phyloP scores from a whole-genome alignment of 1,284 basidiomycete species.

The Ustilago sp. region DNA sequence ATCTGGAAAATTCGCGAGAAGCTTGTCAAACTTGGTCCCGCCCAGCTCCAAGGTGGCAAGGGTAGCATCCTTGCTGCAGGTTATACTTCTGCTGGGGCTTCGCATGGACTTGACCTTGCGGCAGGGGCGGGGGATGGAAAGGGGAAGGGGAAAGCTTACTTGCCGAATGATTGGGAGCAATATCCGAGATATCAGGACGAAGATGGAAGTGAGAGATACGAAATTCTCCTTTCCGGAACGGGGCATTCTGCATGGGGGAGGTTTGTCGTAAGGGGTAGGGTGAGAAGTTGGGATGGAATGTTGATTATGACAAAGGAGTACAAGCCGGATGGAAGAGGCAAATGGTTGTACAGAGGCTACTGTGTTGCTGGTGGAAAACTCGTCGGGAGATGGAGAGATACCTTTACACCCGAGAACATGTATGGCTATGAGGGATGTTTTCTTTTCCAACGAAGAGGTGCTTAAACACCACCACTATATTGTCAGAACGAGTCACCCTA shows the following conservation, averaged over 20 bases:
- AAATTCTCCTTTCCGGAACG: slow-evolving; percentile 71
- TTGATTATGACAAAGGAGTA: slow-evolving; percentile 73
- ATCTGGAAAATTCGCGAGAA: slow-evolving; percentile 74
- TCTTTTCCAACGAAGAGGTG: slow-evolving; percentile 39
- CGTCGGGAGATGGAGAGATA: slow-evolving; percentile 71
- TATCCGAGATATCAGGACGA: slow-evolving; percentile 50
- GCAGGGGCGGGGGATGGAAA: slow-evolving; percentile 20
- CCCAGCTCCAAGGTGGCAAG: slow-evolving; percentile 34
- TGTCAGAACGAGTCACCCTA: not conserved
- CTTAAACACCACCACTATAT: not conserved
- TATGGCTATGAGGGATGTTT: slow-evolving; percentile 68
- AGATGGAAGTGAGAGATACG: slow-evolving; percentile 59
- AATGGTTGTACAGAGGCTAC: slow-evolving; percentile 73
- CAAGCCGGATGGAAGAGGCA: slow-evolving; percentile 72
- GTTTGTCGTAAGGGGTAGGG: slow-evolving; percentile 72
- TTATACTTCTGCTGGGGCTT: slow-evolving; percentile 21
- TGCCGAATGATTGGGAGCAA: slow-evolving; percentile 44
- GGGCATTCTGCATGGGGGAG: slow-evolving; percentile 73
- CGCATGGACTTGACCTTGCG: not conserved
- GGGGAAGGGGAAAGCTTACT: slow-evolving; percentile 29
- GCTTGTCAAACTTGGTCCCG: slow-evolving; percentile 65
- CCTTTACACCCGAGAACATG: slow-evolving; percentile 69
- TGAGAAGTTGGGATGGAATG: slow-evolving; percentile 73
- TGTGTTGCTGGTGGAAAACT: slow-evolving; percentile 60
- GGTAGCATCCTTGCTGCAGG: slow-evolving; percentile 48